These are phyloP conservation scores for Aspergillus flavus DNA, from an alignment of 2,329 filamentous ascomycete species.

Conservation along the genomic window DNA sequence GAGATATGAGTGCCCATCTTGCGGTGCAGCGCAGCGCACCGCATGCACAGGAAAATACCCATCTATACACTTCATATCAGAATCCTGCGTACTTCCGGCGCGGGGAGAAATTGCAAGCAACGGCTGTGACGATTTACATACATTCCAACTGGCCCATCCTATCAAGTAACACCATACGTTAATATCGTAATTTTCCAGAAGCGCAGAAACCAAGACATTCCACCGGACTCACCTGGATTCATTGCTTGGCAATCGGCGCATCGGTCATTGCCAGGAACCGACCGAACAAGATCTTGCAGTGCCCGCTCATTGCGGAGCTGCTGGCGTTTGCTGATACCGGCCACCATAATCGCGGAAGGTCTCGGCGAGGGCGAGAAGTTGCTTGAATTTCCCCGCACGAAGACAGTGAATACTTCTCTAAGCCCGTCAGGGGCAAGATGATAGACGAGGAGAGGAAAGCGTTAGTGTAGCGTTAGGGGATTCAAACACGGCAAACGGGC, in stretches of 20 bases:
- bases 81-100: background rate
- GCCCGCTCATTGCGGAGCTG: slow-evolving; percentile 95
- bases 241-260: slow-evolving; percentile 91
- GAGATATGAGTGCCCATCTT: slow-evolving; percentile 97
- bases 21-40: slow-evolving; percentile 91
- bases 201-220: background rate
- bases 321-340: slow-evolving; percentile 87
- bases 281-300: slow-evolving; percentile 85
- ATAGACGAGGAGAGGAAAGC: slow-evolving; percentile 17
- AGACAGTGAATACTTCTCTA: background rate
- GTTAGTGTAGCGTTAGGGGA: slow-evolving; percentile 14
- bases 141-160: slow-evolving; percentile 98
- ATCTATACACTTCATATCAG: slow-evolving; percentile 56
- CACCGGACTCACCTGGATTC: slow-evolving; percentile 74
- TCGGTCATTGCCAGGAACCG: slow-evolving; percentile 81
- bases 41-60: slow-evolving; percentile 96
- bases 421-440: slow-evolving; percentile 11
- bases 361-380: background rate
- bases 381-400: background rate
- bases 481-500: slow-evolving; percentile 18
- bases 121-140: slow-evolving; percentile 52
- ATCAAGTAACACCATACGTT: slow-evolving; percentile 14
- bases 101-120: background rate
- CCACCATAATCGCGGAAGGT: slow-evolving; percentile 60
- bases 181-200: slow-evolving; percentile 2